Evolutionary conservation across 2,329 filamentous ascomycete genomes (phyloP).

Genomic region (Scedosporium boydii): DNA sequence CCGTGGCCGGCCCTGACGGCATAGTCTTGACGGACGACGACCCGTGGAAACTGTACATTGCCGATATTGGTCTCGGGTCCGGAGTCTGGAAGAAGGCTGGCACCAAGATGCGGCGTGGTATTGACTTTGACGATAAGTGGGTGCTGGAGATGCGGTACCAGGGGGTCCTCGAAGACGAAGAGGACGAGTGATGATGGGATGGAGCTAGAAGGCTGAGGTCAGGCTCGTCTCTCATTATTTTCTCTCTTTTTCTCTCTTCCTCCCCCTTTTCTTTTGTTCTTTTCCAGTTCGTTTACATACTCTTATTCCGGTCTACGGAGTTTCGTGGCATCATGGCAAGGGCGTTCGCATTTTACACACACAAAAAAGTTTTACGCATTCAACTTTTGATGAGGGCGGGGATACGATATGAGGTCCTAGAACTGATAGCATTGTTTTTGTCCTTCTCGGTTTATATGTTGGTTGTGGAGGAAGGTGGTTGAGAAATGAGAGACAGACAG

Average conservation of each 20-base stretch:
- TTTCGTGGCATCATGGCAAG: background rate
- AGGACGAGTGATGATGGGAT: slow-evolving; percentile 13
- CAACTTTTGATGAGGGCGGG: background rate
- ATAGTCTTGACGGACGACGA: slow-evolving; percentile 32
- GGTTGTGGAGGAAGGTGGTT: background rate
- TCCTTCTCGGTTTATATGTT: background rate
- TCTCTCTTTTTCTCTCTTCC: background rate
- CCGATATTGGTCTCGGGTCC: slow-evolving; percentile 76
- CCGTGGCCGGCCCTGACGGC: slow-evolving; percentile 14
- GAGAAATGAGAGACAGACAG: too few species aligned
- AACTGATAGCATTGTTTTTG: background rate
- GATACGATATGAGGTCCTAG: background rate
- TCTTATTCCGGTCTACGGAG: background rate
- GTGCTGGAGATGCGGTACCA: slow-evolving; percentile 59
- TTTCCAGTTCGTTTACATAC: background rate
- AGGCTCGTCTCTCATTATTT: background rate
- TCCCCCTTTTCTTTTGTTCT: background rate
- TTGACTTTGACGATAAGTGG: slow-evolving; percentile 86
- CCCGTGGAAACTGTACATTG: slow-evolving; percentile 73
- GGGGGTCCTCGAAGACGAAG: slow-evolving; percentile 21
- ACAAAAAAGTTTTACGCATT: background rate
- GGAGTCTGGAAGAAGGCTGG: slow-evolving; percentile 79
- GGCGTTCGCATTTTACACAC: background rate
- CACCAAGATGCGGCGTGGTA: slow-evolving; percentile 69
- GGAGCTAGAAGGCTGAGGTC: background rate